Conservation (phyloP, 1,284 basidiomycete genomes). For the Retiboletus fuscus region DNA sequence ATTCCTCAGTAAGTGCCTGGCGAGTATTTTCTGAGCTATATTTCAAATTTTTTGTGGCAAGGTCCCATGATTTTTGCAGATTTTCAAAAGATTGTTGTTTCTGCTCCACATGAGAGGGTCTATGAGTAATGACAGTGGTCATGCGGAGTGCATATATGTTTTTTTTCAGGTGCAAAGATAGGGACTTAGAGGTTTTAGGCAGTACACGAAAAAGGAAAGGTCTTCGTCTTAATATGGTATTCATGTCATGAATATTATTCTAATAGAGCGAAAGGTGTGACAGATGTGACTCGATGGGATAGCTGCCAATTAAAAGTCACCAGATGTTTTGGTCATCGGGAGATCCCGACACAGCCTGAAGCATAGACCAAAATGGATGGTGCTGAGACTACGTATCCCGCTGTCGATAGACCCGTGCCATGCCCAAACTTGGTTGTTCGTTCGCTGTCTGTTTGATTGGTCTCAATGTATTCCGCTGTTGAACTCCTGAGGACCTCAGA, state of each 20-base stretch:
- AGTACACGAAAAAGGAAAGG: background rate
- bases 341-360: background rate
- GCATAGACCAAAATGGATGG: background rate
- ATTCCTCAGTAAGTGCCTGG: constrained; percentile 4
- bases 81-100: constrained; percentile 5
- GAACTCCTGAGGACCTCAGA: too few species aligned
- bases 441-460: too few species aligned
- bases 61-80: background rate
- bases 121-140: constrained; percentile 7
- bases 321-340: constrained; percentile 2
- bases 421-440: too few species aligned
- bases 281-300: background rate
- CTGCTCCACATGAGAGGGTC: background rate
- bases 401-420: too few species aligned
- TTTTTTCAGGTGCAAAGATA: background rate
- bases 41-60: background rate
- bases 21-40: background rate
- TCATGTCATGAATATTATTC: background rate
- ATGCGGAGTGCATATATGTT: background rate
- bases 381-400: background rate
- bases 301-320: background rate
- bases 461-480: too few species aligned
- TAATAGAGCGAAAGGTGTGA: background rate
- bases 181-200: background rate
- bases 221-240: too few species aligned